Conservation (phyloP, 192 early-diverging fungal species). For the Rhizophagus prolifer region DNA sequence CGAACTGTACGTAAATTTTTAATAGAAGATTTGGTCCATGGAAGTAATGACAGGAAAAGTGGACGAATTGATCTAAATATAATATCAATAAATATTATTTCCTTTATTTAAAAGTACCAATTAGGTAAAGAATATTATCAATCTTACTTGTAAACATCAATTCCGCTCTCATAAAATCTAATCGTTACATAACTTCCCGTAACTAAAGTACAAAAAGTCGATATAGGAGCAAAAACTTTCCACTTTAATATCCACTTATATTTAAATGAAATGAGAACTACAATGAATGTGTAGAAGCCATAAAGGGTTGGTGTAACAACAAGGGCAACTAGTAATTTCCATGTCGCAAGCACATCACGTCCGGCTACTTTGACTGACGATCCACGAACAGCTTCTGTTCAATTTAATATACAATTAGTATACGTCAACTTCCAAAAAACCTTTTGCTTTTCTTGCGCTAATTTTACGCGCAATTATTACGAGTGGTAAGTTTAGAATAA, state of each 20-base stretch:
- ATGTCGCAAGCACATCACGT: constrained; percentile 92
- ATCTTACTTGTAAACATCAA: constrained; percentile 68
- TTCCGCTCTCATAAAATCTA: constrained; percentile 72
- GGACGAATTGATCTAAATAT: constrained; percentile 70
- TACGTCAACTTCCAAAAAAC: no score
- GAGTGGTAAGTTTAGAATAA: constrained; percentile 56
- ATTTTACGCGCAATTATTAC: constrained; percentile 55
- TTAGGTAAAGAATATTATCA: neutral
- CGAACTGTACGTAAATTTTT: constrained; percentile 69
- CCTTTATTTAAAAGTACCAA: neutral
- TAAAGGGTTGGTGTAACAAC: constrained; percentile 77
- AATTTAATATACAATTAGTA: neutral
- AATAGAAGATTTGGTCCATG: constrained; percentile 53
- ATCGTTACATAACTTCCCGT: constrained; percentile 70
- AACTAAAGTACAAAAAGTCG: constrained; percentile 36
- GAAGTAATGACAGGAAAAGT: constrained; percentile 70
- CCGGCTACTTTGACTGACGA: constrained; percentile 95
- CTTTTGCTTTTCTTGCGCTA: constrained; percentile 54
- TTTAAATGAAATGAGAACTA: constrained; percentile 45
- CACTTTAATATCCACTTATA: constrained; percentile 38
- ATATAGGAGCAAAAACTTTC: constrained; percentile 45
- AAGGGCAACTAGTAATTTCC: constrained; percentile 84
- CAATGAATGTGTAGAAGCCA: constrained; percentile 65
- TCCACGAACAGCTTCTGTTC: constrained; percentile 73
- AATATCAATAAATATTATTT: neutral